Evolutionary conservation across 75 land plant genomes (phyloP).

Genomic region (Azolla pinnata): DNA sequence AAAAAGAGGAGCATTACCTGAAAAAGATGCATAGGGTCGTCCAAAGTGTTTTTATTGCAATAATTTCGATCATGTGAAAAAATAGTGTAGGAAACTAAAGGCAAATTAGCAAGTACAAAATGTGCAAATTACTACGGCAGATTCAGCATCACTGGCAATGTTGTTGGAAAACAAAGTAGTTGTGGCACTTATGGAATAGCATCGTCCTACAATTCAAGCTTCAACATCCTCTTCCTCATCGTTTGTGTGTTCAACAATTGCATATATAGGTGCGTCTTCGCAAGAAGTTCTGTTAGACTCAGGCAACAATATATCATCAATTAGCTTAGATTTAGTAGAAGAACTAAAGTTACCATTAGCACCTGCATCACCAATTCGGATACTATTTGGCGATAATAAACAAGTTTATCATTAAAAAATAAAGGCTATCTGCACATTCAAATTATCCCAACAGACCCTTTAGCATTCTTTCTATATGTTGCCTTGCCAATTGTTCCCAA

Average conservation of each 20-base stretch:
- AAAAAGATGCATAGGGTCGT: not conserved
- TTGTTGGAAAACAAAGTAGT: not conserved
- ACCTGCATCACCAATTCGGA: not conserved
- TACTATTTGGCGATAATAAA: not conserved
- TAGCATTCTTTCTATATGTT: not conserved
- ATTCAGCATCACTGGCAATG: not conserved
- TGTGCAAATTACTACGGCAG: not conserved
- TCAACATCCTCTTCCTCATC: not conserved
- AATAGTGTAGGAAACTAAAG: not conserved
- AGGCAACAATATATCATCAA: constrained; percentile 2
- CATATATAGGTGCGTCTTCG: not conserved
- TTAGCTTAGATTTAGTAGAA: not conserved
- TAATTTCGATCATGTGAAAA: not conserved
- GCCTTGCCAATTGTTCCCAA: not conserved
- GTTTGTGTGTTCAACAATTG: not conserved
- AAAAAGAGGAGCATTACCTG: not conserved
- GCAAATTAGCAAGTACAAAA: constrained; percentile 2
- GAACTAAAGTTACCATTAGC: not conserved
- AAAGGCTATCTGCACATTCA: not conserved
- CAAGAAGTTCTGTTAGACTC: constrained; percentile 2
- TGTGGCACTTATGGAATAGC: not conserved
- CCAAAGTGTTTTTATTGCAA: constrained; percentile 1
- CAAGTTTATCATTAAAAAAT: not conserved
- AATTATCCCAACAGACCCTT: not conserved
- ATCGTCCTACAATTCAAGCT: not conserved